Evolutionary conservation across 805 yeast genomes (phyloP).

Genomic region (Ogataea methylovora): DNA sequence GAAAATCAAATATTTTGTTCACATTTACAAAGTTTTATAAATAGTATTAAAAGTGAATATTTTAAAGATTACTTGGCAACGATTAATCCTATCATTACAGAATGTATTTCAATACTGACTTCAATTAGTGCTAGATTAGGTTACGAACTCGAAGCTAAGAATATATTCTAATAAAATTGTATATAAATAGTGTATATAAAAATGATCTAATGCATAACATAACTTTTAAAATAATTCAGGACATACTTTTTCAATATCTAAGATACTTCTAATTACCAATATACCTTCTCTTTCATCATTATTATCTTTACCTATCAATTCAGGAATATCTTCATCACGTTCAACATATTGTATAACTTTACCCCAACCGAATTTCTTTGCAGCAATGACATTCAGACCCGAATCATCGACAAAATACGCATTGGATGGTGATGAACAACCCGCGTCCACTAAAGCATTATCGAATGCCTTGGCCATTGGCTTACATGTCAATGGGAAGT

Average conservation of each 20-base stretch:
- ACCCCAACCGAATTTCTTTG: slow-evolving; percentile 64
- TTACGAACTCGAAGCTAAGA: slow-evolving; percentile 7
- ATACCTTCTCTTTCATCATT: slow-evolving; percentile 34
- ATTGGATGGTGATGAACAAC: slow-evolving; percentile 37
- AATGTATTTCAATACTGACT: slow-evolving; percentile 11
- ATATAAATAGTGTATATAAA: not conserved
- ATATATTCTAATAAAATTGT: not conserved
- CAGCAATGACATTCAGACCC: slow-evolving; percentile 69
- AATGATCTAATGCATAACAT: not conserved
- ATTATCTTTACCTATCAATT: slow-evolving; percentile 23
- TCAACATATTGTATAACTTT: slow-evolving; percentile 72
- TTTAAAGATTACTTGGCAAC: slow-evolving; percentile 8
- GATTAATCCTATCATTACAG: slow-evolving; percentile 15
- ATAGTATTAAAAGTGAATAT: slow-evolving; percentile 8
- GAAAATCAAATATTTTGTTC: not conserved
- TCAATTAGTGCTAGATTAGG: slow-evolving; percentile 10
- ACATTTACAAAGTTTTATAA: slow-evolving; percentile 3
- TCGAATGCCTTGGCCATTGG: slow-evolving; percentile 73
- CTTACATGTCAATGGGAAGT: slow-evolving; percentile 70
- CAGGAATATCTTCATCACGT: slow-evolving; percentile 44
- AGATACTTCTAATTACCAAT: slow-evolving; percentile 46
- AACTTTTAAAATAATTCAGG: slow-evolving; percentile 39
- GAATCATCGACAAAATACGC: slow-evolving; percentile 87
- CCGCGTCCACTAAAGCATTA: slow-evolving; percentile 58
- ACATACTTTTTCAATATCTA: slow-evolving; percentile 43